A percentile compares a stretch with the other conserved stretches of the same genome.
phyloP scores from a whole-genome alignment of 352 stramenopile genomes.

The Globisporangium spiculum region DNA sequence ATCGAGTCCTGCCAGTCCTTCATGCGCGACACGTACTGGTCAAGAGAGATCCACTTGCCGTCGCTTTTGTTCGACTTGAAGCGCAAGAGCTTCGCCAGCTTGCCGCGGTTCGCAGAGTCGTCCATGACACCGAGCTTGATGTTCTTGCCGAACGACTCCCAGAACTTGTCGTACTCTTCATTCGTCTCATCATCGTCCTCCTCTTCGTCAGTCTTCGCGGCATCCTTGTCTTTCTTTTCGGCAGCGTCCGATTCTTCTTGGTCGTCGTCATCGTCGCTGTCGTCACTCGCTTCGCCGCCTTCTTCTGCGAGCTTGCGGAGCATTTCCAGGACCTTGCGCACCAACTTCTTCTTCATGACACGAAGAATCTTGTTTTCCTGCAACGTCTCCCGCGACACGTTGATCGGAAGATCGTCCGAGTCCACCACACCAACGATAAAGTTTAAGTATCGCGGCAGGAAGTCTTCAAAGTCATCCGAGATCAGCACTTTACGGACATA shows the following conservation, averaged over 20 bases:
- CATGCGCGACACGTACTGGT: slow-evolving; percentile 97
- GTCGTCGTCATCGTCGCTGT: slow-evolving; percentile 52
- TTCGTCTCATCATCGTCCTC: slow-evolving; percentile 67
- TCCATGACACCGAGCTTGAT: slow-evolving; percentile 99
- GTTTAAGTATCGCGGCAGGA: slow-evolving; percentile 98
- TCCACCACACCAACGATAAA: slow-evolving; percentile 99
- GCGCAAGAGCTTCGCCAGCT: slow-evolving; percentile 96
- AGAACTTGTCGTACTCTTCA: slow-evolving; percentile 97
- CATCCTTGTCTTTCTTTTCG: slow-evolving; percentile 68
- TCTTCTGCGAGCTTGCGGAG: slow-evolving; percentile 92
- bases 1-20: slow-evolving; percentile 99
- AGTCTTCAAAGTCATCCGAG: slow-evolving; percentile 97
- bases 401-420: slow-evolving; percentile 98
- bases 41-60: slow-evolving; percentile 92
- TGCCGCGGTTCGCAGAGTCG: slow-evolving; percentile 92
- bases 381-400: slow-evolving; percentile 98
- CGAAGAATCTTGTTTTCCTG: slow-evolving; percentile 99
- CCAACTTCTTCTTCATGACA: slow-evolving; percentile 99
- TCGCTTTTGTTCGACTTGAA: slow-evolving; percentile 95
- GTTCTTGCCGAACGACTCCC: slow-evolving; percentile 96
- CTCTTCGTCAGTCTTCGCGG: slow-evolving; percentile 51
- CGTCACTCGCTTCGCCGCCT: slow-evolving; percentile 80
- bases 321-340: slow-evolving; percentile 99
- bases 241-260: slow-evolving; percentile 47
- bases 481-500: slow-evolving; percentile 99